Evolutionary conservation across 352 stramenopile genomes (phyloP), one percentile per base, ranked within the genome.

Genomic region (Aphanomyces euteiches): DNA sequence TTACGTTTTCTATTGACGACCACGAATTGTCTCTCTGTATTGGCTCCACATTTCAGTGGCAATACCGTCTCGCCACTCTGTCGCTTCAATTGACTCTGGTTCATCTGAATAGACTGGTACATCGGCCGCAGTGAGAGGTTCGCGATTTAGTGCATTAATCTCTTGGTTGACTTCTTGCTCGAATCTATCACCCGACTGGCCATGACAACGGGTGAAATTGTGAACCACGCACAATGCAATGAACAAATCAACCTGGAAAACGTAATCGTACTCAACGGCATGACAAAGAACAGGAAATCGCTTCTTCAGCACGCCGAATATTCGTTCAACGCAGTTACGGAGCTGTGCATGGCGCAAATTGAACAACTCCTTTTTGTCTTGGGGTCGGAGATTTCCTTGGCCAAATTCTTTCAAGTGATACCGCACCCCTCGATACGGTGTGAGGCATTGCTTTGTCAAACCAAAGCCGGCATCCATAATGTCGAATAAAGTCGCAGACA

Each of bases 401-500:
- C 56, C 60, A 58, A 59, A 76, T 19, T 76, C 72, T 39, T 76
- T 73, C 6, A 76, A 17, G 40, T 76, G 66, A 36, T 74, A 76
- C 15, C 72, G 50, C 1, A 70, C 36, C 4, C 53, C 57, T 50
- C 57, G 41, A 54, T 53, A 66, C 6, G 37, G 41, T 36, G 57
- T 66, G 17, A 66, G 36, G 17, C 19, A 64, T n/a, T 54, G 38
- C 57, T 50, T 54, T 10, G 57, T 66, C 57, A 58, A 58, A 28
- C 45, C 45, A 50, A 50, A 50, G 17, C 45, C 45, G 17, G 45
- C n/a, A n/a, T n/a, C n/a, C n/a, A n/a, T n/a, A n/a, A n/a, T n/a
- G n/a, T n/a, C n/a, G n/a, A n/a, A n/a, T n/a, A n/a, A n/a, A n/a
- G n/a, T n/a, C n/a, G n/a, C n/a, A n/a, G n/a, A n/a, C n/a, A n/a